phyloP scores from a whole-genome alignment of 2,329 filamentous ascomycete genomes.

The Fusarium ambrosium region DNA sequence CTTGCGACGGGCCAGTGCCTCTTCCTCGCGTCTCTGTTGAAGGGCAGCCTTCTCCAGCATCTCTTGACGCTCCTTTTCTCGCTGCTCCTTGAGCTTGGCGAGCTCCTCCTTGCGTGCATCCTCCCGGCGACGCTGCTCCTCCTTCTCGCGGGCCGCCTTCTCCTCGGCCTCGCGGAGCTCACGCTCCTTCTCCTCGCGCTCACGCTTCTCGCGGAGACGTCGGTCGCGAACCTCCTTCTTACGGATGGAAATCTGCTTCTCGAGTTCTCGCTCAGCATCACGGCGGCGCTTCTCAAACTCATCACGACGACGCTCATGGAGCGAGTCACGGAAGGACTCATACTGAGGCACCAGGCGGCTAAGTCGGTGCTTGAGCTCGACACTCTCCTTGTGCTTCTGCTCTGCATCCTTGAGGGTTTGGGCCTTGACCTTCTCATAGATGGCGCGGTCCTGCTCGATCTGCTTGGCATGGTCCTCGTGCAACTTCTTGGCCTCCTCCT shows the following conservation, averaged over 20 bases:
- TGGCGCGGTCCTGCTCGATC: conserved; percentile 80
- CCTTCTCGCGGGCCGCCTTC: conserved; percentile 82
- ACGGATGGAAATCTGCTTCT: conserved; percentile 89
- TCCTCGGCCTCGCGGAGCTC: conserved; percentile 87
- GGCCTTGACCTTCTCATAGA: conserved; percentile 83
- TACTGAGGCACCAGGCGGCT: conserved; percentile 87
- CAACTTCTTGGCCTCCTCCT: conserved; percentile 95
- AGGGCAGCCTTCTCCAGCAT: conserved; percentile 72
- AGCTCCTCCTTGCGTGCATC: conserved; percentile 83
- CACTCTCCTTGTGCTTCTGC: conserved; percentile 90
- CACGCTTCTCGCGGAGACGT: conserved; percentile 84
- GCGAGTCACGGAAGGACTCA: conserved; percentile 83
- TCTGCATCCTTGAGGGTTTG: conserved; percentile 86
- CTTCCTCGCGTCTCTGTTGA: conserved; percentile 88
- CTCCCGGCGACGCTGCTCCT: conserved; percentile 83
- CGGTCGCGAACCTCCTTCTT: conserved; percentile 90
- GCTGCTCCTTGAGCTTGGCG: conserved; percentile 75
- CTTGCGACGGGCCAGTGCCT: conserved; percentile 82
- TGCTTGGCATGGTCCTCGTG: conserved; percentile 87
- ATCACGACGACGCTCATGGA: conserved; percentile 89
- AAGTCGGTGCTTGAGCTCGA: conserved; percentile 94
- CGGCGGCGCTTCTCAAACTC: conserved; percentile 96
- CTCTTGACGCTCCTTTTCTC: conserved; percentile 78
- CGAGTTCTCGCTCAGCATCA: conserved; percentile 91
- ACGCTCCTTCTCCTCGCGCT: conserved; percentile 87